phyloP scores from a whole-genome alignment of 805 yeast genomes.

The Myxozyma mucilagina region DNA sequence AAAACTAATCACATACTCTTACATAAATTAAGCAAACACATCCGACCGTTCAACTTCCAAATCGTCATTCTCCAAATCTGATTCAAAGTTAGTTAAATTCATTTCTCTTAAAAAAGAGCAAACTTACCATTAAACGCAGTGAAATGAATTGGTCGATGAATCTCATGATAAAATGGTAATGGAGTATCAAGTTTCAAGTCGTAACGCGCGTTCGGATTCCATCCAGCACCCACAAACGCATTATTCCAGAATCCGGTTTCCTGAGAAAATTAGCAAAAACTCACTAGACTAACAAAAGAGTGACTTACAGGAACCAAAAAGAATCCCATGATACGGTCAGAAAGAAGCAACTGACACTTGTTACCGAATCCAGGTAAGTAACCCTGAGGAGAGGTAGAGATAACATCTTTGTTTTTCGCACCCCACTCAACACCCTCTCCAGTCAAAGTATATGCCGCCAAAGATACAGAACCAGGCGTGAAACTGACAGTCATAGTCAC shows the following conservation, averaged over 20 bases:
- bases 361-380: slow-evolving; percentile 60
- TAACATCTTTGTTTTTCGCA: slow-evolving; percentile 53
- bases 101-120: neutral
- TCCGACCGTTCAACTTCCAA: slow-evolving; percentile 32
- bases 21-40: slow-evolving; percentile 28
- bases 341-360: slow-evolving; percentile 66
- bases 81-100: neutral
- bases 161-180: slow-evolving; percentile 74
- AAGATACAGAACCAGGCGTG: slow-evolving; percentile 80
- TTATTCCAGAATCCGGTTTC: slow-evolving; percentile 86
- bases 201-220: slow-evolving; percentile 62
- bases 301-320: slow-evolving; percentile 67
- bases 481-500: slow-evolving; percentile 67
- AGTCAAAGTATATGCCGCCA: slow-evolving; percentile 63
- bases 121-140: slow-evolving; percentile 57
- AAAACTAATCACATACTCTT: neutral
- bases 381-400: slow-evolving; percentile 63
- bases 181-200: slow-evolving; percentile 77
- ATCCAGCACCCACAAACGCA: slow-evolving; percentile 81
- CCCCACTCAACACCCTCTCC: slow-evolving; percentile 83
- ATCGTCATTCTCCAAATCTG: slow-evolving; percentile 27
- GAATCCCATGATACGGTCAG: slow-evolving; percentile 75
- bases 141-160: slow-evolving; percentile 89
- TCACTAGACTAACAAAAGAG: neutral
- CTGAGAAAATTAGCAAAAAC: neutral